phyloP scores from a whole-genome alignment of 768 basidiomycete genomes.

The Cyclocybe aegerita region DNA sequence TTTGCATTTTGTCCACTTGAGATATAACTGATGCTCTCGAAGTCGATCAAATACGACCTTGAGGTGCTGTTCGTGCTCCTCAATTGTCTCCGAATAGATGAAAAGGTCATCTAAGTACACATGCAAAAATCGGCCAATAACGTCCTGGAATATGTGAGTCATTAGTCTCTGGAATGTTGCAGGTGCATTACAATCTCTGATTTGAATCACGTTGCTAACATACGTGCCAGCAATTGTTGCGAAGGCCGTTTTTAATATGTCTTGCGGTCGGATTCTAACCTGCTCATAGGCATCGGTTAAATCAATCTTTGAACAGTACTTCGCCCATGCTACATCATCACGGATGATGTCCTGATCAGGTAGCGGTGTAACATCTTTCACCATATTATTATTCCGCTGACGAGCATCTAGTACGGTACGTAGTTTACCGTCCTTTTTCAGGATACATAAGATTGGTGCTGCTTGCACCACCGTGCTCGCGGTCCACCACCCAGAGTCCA shows the following conservation, averaged over 20 bases:
- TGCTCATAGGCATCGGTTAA: constrained; percentile 43
- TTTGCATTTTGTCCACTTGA: constrained; percentile 22
- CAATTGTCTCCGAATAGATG: constrained; percentile 31
- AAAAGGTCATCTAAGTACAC: constrained; percentile 47
- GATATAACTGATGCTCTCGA: constrained; percentile 24
- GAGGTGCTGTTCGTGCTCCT: constrained; percentile 37
- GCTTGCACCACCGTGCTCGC: constrained; percentile 17
- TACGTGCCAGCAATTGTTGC: constrained; percentile 36
- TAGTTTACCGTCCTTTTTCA: constrained; percentile 31
- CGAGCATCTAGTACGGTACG: constrained; percentile 33
- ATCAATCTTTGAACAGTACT: constrained; percentile 38
- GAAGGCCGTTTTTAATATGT: constrained; percentile 32
- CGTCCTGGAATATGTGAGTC: constrained; percentile 36
- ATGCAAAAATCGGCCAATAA: constrained; percentile 37
- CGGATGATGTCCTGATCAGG: constrained; percentile 36
- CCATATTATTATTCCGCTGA: constrained; percentile 39
- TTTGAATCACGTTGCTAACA: constrained; percentile 39
- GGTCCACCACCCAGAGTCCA: constrained; percentile 34
- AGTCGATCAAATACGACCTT: constrained; percentile 28
- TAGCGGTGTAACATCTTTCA: constrained; percentile 37
- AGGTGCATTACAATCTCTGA: constrained; percentile 45
- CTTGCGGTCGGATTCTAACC: constrained; percentile 26
- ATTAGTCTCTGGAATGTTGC: constrained; percentile 46
- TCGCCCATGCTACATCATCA: constrained; percentile 29
- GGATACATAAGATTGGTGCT: constrained; percentile 30